phyloP scores from a whole-genome alignment of 139 green algal species.

The Coelastrella sp. region DNA sequence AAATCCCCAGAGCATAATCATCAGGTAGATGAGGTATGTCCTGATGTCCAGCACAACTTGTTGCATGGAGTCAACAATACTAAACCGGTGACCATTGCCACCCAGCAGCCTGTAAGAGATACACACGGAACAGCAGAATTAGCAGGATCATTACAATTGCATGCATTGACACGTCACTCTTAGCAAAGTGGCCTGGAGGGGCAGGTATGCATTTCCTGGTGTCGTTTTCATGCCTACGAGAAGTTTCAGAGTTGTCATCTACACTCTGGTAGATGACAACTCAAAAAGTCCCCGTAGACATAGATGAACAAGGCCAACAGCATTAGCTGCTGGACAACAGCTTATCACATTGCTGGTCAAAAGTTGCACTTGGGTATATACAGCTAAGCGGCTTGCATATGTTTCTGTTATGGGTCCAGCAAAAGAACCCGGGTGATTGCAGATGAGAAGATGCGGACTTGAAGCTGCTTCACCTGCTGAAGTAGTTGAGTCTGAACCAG shows the following conservation, averaged over 20 bases:
- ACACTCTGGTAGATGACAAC: too few species aligned
- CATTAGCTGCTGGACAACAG: too few species aligned
- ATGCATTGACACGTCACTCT: neutral
- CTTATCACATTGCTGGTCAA: too few species aligned
- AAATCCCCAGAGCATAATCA: neutral
- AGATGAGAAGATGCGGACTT: neutral
- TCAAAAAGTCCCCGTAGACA: too few species aligned
- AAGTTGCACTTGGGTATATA: too few species aligned
- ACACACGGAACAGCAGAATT: neutral
- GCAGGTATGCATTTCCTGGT: too few species aligned
- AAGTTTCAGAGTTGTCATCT: too few species aligned
- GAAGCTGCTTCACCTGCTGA: neutral
- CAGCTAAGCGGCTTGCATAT: neutral
- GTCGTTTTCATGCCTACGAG: too few species aligned
- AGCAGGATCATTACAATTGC: too few species aligned
- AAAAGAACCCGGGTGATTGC: neutral
- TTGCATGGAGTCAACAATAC: neutral
- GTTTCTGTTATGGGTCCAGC: neutral
- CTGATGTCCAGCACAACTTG: neutral
- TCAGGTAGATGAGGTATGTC: neutral
- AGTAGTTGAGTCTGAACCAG: constrained; percentile 53
- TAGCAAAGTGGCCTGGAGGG: too few species aligned
- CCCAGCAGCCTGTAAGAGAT: neutral
- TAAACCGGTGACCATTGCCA: neutral
- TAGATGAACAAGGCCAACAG: too few species aligned